These are phyloP conservation scores for Ophiostoma triangulosporum DNA, from an alignment of 2,329 filamentous ascomycete species.

Conservation along the genomic window DNA sequence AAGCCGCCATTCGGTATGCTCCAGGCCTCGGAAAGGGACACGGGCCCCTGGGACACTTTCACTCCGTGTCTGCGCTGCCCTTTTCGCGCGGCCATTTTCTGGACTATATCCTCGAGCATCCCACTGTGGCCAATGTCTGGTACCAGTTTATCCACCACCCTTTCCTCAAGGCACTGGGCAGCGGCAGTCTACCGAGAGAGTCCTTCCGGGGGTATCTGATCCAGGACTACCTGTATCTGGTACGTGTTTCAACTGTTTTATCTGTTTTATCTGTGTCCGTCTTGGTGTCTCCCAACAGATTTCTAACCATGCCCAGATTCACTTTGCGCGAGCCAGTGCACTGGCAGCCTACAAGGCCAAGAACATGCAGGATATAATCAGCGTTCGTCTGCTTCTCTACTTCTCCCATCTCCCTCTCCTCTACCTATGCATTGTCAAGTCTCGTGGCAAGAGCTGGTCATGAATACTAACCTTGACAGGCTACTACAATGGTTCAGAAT, in stretches of 20 bases:
- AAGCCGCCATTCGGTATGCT: conserved; percentile 55
- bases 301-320: conserved; percentile 38
- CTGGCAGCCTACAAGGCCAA: conserved; percentile 77
- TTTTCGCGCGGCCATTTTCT: conserved; percentile 65
- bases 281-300: too few relatives aligned
- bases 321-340: conserved; percentile 78
- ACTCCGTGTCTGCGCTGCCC: conserved; percentile 53
- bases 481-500: conserved; percentile 52
- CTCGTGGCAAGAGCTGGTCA: background rate
- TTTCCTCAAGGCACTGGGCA: conserved; percentile 65
- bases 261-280: background rate
- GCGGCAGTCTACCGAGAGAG: conserved; percentile 58
- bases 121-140: conserved; percentile 66
- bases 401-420: background rate
- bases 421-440: too few relatives aligned
- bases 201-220: conserved; percentile 82
- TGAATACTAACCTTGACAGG: conserved; percentile 11
- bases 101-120: conserved; percentile 64
- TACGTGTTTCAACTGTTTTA: conserved; percentile 23
- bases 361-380: conserved; percentile 56
- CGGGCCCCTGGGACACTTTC: conserved; percentile 68
- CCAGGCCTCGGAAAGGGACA: conserved; percentile 50
- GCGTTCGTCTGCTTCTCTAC: conserved; percentile 31
- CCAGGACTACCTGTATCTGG: conserved; percentile 84
- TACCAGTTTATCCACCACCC: conserved; percentile 63